These are phyloP conservation scores for Epichloe sibirici DNA, from an alignment of 2,329 filamentous ascomycete species.

Conservation along the genomic window DNA sequence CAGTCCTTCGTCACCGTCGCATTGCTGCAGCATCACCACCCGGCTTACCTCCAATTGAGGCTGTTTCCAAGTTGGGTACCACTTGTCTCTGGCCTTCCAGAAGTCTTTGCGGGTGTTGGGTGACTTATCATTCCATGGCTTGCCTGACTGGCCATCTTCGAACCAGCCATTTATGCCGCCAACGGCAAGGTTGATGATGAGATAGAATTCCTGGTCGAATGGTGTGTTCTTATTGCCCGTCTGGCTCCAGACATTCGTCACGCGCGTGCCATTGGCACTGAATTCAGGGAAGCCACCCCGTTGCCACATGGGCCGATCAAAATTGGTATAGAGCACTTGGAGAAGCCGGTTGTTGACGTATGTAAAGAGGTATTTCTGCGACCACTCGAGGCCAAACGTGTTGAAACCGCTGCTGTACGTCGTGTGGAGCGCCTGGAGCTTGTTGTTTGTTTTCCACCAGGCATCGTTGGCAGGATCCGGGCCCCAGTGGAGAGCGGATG, in stretches of 20 bases:
- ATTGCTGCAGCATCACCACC: conserved; percentile 61
- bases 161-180: conserved; percentile 79
- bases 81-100: conserved; percentile 53
- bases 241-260: conserved; percentile 51
- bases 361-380: conserved; percentile 76
- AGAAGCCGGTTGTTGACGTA: conserved; percentile 71
- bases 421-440: conserved; percentile 61
- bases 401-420: conserved; percentile 60
- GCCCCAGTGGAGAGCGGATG: conserved; percentile 73
- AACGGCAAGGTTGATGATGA: conserved; percentile 65
- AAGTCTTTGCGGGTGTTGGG: conserved; percentile 61
- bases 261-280: conserved; percentile 51
- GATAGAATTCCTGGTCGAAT: conserved; percentile 65
- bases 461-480: conserved; percentile 59
- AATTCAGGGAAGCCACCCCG: conserved; percentile 53
- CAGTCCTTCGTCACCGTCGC: conserved; percentile 45
- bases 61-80: conserved; percentile 60
- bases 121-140: conserved; percentile 68
- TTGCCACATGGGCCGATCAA: conserved; percentile 54
- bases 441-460: conserved; percentile 76
- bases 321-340: conserved; percentile 70
- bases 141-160: conserved; percentile 54
- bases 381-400: conserved; percentile 77
- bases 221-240: conserved; percentile 52
- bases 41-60: conserved; percentile 57